phyloP scores from a whole-genome alignment of 2,329 filamentous ascomycete species.

The Colletotrichum falcatum region DNA sequence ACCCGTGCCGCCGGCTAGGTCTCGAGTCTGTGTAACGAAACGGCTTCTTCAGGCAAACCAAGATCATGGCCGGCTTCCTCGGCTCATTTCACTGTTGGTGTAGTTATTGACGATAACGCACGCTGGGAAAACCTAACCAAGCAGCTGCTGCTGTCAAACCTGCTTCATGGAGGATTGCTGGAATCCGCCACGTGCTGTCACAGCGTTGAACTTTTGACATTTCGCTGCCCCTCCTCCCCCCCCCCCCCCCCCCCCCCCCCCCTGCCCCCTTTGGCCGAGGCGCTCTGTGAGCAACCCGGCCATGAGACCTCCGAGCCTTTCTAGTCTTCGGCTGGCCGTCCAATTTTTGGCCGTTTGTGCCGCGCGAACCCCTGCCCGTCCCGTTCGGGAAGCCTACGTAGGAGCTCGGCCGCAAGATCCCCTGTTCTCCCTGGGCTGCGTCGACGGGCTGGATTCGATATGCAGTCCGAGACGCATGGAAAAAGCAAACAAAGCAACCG shows the following conservation, averaged over 20 bases:
- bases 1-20: not conserved
- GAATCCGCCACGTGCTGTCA: too few species aligned
- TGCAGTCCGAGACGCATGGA: not conserved
- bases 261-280: not conserved
- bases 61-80: not conserved
- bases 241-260: too few species aligned
- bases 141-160: not conserved
- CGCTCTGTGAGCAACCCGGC: slow-evolving; percentile 6
- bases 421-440: slow-evolving; percentile 15
- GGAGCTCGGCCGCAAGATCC: not conserved
- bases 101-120: not conserved
- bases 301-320: not conserved
- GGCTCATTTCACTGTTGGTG: not conserved
- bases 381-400: slow-evolving; percentile 9
- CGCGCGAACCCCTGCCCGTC: slow-evolving; percentile 5
- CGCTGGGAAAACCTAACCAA: not conserved
- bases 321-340: not conserved
- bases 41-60: slow-evolving; percentile 7
- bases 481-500: slow-evolving; percentile 27
- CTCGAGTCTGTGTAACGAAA: not conserved
- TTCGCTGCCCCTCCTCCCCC: not conserved
- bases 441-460: slow-evolving; percentile 19
- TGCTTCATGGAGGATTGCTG: not conserved
- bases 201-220: not conserved
- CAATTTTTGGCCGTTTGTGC: not conserved